These are phyloP conservation scores for Zea luxurians DNA, from an alignment of 176 grass and related monocot genomes.

Conservation along the genomic window DNA sequence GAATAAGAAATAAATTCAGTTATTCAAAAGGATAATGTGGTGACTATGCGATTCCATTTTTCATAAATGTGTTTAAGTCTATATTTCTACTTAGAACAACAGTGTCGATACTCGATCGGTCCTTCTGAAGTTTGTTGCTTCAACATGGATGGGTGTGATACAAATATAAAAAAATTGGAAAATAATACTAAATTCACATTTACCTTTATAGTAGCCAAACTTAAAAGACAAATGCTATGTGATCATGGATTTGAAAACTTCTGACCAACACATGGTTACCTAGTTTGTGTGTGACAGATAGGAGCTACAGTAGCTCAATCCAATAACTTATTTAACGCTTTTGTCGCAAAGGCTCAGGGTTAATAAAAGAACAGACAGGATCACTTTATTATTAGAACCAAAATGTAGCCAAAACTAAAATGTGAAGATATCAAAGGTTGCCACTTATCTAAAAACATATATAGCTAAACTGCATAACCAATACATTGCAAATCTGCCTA, in stretches of 20 bases:
- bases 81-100: not conserved
- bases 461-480: not conserved
- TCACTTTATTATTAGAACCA: not conserved
- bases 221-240: not conserved
- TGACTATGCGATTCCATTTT: not conserved
- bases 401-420: not conserved
- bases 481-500: not conserved
- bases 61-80: not conserved
- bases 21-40: not conserved
- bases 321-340: not conserved
- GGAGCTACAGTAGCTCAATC: not conserved
- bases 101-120: not conserved
- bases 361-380: not conserved
- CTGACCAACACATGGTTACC: not conserved
- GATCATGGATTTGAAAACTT: not conserved
- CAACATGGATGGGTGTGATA: not conserved
- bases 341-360: not conserved
- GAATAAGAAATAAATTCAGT: not conserved
- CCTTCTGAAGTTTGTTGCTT: not conserved
- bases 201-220: not conserved
- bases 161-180: not conserved
- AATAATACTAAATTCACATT: not conserved
- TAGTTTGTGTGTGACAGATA: not conserved
- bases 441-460: not conserved
- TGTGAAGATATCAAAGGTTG: not conserved